These are phyloP conservation scores for Colletotrichum sublineola DNA, from an alignment of 2,329 filamentous ascomycete genomes.

Conservation along the genomic window DNA sequence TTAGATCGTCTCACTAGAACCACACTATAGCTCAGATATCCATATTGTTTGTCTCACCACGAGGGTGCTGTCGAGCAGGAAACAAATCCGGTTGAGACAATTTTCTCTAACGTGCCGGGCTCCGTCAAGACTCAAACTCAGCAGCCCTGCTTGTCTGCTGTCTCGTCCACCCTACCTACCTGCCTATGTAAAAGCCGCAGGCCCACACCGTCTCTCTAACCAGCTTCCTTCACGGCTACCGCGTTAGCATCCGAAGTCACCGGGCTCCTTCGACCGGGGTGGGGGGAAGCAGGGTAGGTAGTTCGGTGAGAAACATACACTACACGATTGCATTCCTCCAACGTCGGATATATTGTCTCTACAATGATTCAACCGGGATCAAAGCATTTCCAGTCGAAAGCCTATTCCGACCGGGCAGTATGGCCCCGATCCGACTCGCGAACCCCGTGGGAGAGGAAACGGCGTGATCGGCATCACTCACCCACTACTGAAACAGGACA, in stretches of 20 bases:
- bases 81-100: neutral
- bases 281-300: neutral
- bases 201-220: neutral
- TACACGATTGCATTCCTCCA: neutral
- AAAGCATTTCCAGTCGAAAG: too few relatives aligned
- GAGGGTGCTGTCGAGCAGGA: neutral
- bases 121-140: neutral
- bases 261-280: neutral
- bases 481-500: conserved; percentile 4
- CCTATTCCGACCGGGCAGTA: neutral
- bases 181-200: neutral
- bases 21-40: too few relatives aligned
- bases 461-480: neutral
- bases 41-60: neutral
- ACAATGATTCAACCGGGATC: neutral
- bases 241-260: neutral
- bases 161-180: neutral
- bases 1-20: neutral
- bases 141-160: neutral
- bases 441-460: neutral
- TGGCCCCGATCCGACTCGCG: neutral
- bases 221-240: neutral
- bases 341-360: neutral
- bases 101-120: neutral
- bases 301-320: neutral